Base-by-base conservation (phyloP, 148 eudicot species). In the Chenopodium berlandieri region DNA sequence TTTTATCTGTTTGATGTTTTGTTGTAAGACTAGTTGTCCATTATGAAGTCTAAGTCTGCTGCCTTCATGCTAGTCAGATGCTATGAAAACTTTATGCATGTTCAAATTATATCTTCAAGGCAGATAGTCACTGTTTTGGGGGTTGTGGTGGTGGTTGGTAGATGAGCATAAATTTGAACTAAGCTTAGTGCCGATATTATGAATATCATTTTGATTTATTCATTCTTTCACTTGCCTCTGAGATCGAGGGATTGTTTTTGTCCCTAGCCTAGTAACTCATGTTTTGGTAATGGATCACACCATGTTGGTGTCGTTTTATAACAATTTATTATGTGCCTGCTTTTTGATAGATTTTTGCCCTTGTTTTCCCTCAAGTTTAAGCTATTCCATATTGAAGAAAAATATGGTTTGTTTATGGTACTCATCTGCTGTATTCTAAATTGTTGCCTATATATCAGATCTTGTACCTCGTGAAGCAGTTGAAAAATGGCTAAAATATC, bases 401-500 rank as follows among this genome's bases (percentile, higher is more conserved):
- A 22, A 13, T 81, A 25, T 66, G 31, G 46, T 66, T 30, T 67
- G 34, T 27, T 54, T 3, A 23, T 75, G 65, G 50, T 40, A 31
- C 16, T 20, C 73, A 79, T 56, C 7, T 69, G 11, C 31, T 7
- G 50, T 81, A 69, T 40, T 72, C 67, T 78, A 72, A 80, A 52
- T 8, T 73, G 13, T 81, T 71, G 11, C 20, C 34, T 77, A 27
- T 80, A 32, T 77, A 58, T 79, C 90, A 96, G 99, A 96, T 92
- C 99, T 96, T 60, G 91, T 96, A 27, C 99, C 98, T 44, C 89
- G 97, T 75, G 99, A 94, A 89, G 89, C 98, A 77, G 99, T 85
- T 56, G 98, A 96, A 79, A 96, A 96, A 89, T 96, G 99, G 99
- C 98, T 96, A 71, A 96, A 92, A 87, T 96, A 96, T 89, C 92